Percentiles rank a stretch among this genome's conserved stretches.
Conservation (phyloP, 208 protist genomes). For the Giardia muris region DNA sequence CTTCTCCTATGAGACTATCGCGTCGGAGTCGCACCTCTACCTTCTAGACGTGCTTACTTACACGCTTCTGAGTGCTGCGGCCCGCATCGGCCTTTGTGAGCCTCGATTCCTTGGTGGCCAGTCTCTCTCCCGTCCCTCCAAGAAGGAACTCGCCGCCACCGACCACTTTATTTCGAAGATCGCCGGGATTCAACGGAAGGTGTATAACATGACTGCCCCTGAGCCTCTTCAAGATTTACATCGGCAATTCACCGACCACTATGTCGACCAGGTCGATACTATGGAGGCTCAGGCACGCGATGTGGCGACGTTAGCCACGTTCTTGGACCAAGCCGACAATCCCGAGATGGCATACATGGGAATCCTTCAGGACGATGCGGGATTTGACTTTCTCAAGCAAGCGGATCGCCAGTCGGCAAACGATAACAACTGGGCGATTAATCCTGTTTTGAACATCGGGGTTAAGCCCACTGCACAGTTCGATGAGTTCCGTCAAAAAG, state of each 20-base stretch:
- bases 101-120: neutral
- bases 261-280: neutral
- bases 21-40: neutral
- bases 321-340: neutral
- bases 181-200: neutral
- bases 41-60: neutral
- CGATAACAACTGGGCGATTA: neutral
- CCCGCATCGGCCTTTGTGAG: neutral
- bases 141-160: neutral
- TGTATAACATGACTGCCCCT: neutral
- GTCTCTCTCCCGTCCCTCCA: neutral
- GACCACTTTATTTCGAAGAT: neutral
- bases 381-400: neutral
- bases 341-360: too few relatives aligned
- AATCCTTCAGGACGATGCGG: neutral
- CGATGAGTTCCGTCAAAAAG: neutral
- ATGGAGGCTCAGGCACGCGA: neutral
- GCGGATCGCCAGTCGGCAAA: neutral
- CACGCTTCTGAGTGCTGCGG: neutral
- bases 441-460: neutral
- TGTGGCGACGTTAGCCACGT: neutral
- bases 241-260: neutral
- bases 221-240: neutral
- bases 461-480: neutral
- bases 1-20: neutral